Evolutionary conservation across 108 stramenopile species (phyloP).

Genomic region (Pelagomonas calceolata): DNA sequence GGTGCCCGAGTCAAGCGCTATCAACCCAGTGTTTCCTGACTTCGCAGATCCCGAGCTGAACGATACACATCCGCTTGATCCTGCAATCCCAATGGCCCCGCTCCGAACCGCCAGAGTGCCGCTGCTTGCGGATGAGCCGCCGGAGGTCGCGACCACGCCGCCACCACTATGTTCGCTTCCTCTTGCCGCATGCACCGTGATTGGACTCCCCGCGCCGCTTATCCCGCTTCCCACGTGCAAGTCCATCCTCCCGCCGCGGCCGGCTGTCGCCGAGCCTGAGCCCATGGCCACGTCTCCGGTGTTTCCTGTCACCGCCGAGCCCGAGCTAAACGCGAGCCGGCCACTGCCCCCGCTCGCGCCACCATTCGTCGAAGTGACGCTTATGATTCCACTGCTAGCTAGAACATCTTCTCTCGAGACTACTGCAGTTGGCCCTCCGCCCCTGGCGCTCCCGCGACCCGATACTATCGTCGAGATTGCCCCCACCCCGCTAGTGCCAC

Average conservation of each 20-base stretch:
- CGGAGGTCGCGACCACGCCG: not conserved
- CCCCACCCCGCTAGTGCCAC: not conserved
- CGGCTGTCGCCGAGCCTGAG: too few species aligned
- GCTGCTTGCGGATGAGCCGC: not conserved
- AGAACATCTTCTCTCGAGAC: not conserved
- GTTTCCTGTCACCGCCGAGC: conserved; percentile 2
- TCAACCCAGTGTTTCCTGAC: not conserved
- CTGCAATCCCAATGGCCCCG: not conserved
- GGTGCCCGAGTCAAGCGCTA: not conserved
- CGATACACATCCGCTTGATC: not conserved
- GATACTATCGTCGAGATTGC: not conserved
- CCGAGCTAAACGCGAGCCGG: not conserved
- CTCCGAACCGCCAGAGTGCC: not conserved
- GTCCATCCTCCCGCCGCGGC: too few species aligned
- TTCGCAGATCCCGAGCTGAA: not conserved
- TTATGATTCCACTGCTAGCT: not conserved
- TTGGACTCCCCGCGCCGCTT: too few species aligned
- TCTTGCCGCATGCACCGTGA: too few species aligned
- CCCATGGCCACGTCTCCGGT: conserved; percentile 1
- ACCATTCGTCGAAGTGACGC: not conserved
- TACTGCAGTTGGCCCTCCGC: not conserved
- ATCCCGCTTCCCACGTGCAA: too few species aligned
- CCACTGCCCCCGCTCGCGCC: conserved; percentile 1
- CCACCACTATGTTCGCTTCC: not conserved
- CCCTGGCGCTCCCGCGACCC: not conserved